phyloP scores from a whole-genome alignment of 495 filamentous ascomycete species.

The Sporormia fimetaria region DNA sequence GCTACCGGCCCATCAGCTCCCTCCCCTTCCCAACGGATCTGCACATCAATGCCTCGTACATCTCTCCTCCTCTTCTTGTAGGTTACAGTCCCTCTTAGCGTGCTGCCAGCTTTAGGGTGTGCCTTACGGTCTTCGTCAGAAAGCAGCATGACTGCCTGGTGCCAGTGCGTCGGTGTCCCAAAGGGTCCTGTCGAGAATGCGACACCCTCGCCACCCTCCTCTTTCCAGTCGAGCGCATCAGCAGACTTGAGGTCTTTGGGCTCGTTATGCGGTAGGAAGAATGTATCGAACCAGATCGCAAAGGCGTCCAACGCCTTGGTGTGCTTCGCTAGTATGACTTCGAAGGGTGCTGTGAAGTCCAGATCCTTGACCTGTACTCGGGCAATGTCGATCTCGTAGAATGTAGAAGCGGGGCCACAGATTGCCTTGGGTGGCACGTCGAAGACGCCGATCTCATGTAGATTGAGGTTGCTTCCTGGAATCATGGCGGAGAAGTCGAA shows the following conservation, averaged over 20 bases:
- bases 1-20: constrained; percentile 1
- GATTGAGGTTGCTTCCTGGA: constrained; percentile 1
- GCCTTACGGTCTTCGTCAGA: constrained; percentile 23
- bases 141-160: constrained; percentile 32
- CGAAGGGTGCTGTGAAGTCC: constrained; percentile 44
- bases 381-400: constrained; percentile 47
- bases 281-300: constrained; percentile 54
- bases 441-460: constrained; percentile 44
- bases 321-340: constrained; percentile 42
- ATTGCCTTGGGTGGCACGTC: constrained; percentile 36
- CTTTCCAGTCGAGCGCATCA: constrained; percentile 30
- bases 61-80: constrained; percentile 27
- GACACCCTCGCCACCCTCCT: constrained; percentile 26
- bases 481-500: constrained; percentile 30
- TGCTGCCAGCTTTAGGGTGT: constrained; percentile 21
- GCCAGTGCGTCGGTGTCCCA: constrained; percentile 35
- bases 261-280: constrained; percentile 42
- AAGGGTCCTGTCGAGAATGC: constrained; percentile 37
- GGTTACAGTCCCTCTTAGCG: constrained; percentile 28
- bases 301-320: constrained; percentile 50
- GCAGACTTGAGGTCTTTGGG: constrained; percentile 24
- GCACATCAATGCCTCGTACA: constrained; percentile 13
- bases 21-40: constrained; percentile 10
- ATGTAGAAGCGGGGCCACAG: constrained; percentile 39
- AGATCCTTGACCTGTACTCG: constrained; percentile 47